Evolutionary conservation across 768 basidiomycete genomes (phyloP), one percentile per base, ranked within the genome.

Genomic region (Cubamyces sp.): DNA sequence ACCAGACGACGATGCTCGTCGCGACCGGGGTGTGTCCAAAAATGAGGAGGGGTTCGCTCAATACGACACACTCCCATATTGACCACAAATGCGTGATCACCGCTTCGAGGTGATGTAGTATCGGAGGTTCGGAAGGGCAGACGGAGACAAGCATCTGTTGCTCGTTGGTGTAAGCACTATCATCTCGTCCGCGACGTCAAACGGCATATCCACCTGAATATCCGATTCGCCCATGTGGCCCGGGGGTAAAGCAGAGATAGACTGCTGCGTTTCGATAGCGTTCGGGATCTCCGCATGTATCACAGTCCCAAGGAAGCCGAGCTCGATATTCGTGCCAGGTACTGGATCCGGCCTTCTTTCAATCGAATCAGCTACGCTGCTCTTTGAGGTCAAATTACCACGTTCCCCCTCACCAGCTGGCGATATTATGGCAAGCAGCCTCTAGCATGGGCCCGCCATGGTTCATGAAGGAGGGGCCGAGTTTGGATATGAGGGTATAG

Each of bases 1-100:
- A 96, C 93, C 94, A 95, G 5, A 98, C 80, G 18, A 91, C 89
- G 67, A 94, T 90, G 64, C 92, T 95, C 0, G 91, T 92, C 70
- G 87, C 81, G 0, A 90, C 84, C 19, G 96, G 94, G 0, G 87
- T 88, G 1, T 85, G 74, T 3, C 90, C 90, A 66, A 90, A 95
- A 28, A 98, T 80, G 19, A 98, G 76, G 7, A 99, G 82, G 0
- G 96, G 94, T 71, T 99, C 96, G 64, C 90, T 92, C 11, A 98
- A 80, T 0, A 98, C 81, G 0, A 98, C 77, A 57, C 95, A 95
- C 74, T 99, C 96, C 96, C 96, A 99, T 55, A 90, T 81, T 5
- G 91, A 90, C 91, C 90, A 92, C 25, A 91, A 72, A 66, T 90
- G 83, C 3, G 87, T 72, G 26, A 90, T 66, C 16, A 83, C 82